These are phyloP conservation scores for Haplosporangium sp. DNA, from an alignment of 371 early-diverging fungal species.

Conservation along the genomic window DNA sequence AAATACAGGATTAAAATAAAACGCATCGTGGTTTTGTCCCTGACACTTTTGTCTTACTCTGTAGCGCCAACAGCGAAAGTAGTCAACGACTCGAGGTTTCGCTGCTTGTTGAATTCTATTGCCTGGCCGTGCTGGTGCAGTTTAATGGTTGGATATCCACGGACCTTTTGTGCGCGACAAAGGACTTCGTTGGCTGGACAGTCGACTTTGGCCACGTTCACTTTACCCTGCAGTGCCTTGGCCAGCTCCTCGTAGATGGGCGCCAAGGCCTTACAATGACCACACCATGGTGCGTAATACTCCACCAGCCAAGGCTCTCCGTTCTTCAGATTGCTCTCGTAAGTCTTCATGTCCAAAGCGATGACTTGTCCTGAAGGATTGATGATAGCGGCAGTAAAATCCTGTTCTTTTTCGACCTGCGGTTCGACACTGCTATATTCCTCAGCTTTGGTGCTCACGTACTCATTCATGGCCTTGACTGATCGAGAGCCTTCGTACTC, in stretches of 20 bases:
- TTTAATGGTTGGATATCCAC: conserved; percentile 87
- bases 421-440: background rate
- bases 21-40: no score
- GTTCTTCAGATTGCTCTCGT: conserved; percentile 18
- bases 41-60: conserved; percentile 16
- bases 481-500: conserved; percentile 48
- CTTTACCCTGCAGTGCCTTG: conserved; percentile 66
- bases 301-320: conserved; percentile 77
- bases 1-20: background rate
- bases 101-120: conserved; percentile 64
- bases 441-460: conserved; percentile 14
- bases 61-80: conserved; percentile 62
- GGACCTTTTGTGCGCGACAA: conserved; percentile 69
- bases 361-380: conserved; percentile 32
- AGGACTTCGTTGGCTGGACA: conserved; percentile 72
- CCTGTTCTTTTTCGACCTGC: background rate
- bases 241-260: conserved; percentile 84
- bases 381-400: background rate
- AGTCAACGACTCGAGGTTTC: conserved; percentile 62
- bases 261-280: conserved; percentile 85
- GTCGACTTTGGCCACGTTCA: conserved; percentile 87
- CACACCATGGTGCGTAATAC: conserved; percentile 91
- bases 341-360: conserved; percentile 21
- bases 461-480: conserved; percentile 18
- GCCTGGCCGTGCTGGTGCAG: conserved; percentile 67